Base-by-base conservation (phyloP, 2,329 filamentous ascomycete species). In the Neodidymelliopsis sp. region DNA sequence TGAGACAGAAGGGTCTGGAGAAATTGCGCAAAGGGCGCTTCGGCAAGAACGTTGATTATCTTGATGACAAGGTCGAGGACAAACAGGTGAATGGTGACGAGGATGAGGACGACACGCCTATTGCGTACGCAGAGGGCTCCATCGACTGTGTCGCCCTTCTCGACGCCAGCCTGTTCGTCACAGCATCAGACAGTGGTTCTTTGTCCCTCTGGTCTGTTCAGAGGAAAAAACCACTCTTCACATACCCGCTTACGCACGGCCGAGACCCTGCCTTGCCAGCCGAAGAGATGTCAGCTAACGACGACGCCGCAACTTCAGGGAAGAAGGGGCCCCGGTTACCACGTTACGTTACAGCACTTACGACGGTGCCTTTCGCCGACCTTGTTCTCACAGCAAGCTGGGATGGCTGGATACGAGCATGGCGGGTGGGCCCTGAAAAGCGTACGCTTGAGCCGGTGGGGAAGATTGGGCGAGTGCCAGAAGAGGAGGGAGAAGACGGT, bases 201-300 rank as follows among this genome's bases (percentile, higher is more conserved):
- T 79, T 99, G 40, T 87, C 86, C 1, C 82, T 97, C 10, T 97
- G 93, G 93, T 91, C 86, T 53, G 81, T 91, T 16, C 84, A 92
- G 69, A 96, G 96, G 78, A 99, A 99, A 82, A 97, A 97, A 74
- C 88, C 94, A 0, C 79, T 99, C 8, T 89, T 87, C 73, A 89
- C 90, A 3, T 76, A 94, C 33, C 82, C 87, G 2, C 79, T 90
- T 22, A 91, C 93, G 4, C 94, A 99, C 72, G 94, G 94, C 23
- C 77, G 95, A 40, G 91, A 97, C 51, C 84, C 86, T 3, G 79
- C 87, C 2, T 76, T 92, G 40, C 77, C 80, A 2, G 81, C 88
- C 1, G 80, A 87, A 15, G 80, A 90, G 60, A 84, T 86, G 23
- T 93, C 87, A 1, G 88, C 91, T n/a, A 65, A 69, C 36, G 70